A percentile compares a stretch with the other conserved stretches of the same genome.
phyloP scores from a whole-genome alignment of 2,329 filamentous ascomycete genomes.

The Myriosclerotinia duriaeana region DNA sequence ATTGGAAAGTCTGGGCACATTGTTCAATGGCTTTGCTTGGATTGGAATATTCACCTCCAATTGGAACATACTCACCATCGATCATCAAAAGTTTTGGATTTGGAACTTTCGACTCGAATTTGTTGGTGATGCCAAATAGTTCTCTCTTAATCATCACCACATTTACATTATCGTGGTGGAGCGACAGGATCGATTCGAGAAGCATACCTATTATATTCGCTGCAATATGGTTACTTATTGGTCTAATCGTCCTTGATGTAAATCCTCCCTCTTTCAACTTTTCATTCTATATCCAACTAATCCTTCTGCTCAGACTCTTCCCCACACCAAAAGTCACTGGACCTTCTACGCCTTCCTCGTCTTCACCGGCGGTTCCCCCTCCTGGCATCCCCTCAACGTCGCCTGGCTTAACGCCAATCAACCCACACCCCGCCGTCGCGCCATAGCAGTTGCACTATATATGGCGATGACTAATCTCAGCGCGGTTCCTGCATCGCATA shows the following conservation, averaged over 20 bases:
- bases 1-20: conserved; percentile 24
- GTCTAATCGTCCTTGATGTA: conserved; percentile 22
- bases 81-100: conserved; percentile 34
- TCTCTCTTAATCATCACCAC: conserved; percentile 42
- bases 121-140: conserved; percentile 48
- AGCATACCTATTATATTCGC: conserved; percentile 23
- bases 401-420: conserved; percentile 23
- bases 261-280: no score
- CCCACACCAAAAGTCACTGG: conserved; percentile 20
- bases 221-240: conserved; percentile 19
- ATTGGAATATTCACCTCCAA: conserved; percentile 17
- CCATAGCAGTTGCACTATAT: conserved; percentile 16
- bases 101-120: conserved; percentile 47
- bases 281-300: not conserved
- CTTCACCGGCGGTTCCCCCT: conserved; percentile 17
- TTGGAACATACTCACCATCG: conserved; percentile 22
- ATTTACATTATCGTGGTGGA: conserved; percentile 22
- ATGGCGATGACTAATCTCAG: conserved; percentile 22
- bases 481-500: conserved; percentile 15
- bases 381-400: conserved; percentile 23
- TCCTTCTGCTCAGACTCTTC: not conserved
- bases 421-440: conserved; percentile 16
- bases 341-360: conserved; percentile 23
- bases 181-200: conserved; percentile 15
- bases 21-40: conserved; percentile 22